Evolutionary conservation across 2,329 filamentous ascomycete species (phyloP).

Genomic region (Fusarium humuli): DNA sequence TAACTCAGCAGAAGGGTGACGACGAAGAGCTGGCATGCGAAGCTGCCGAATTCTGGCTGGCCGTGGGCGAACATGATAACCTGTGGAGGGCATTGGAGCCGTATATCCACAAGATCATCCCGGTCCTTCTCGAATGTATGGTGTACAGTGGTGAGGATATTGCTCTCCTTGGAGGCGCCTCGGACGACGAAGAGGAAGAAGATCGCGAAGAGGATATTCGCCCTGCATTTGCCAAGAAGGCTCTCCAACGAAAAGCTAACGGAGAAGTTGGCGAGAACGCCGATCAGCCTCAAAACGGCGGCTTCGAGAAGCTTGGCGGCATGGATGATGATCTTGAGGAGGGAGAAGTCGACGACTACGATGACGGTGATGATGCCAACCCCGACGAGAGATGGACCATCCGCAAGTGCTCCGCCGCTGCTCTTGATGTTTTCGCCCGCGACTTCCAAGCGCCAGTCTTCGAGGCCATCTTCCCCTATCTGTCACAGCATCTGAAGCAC

Average conservation of each 20-base stretch:
- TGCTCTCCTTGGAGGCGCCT: constrained; percentile 82
- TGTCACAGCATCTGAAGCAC: constrained; percentile 89
- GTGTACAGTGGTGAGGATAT: constrained; percentile 96
- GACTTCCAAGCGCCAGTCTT: constrained; percentile 92
- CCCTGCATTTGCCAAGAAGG: constrained; percentile 85
- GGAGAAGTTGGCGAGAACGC: constrained; percentile 63
- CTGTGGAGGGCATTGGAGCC: constrained; percentile 81
- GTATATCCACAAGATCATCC: constrained; percentile 85
- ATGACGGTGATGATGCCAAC: constrained; percentile 81
- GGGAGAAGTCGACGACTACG: constrained; percentile 82
- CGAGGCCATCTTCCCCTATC: constrained; percentile 89
- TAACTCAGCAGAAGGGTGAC: constrained; percentile 86
- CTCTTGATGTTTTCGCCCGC: constrained; percentile 91
- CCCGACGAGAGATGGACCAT: constrained; percentile 95
- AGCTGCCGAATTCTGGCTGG: constrained; percentile 97
- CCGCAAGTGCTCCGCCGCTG: constrained; percentile 95
- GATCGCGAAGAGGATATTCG: constrained; percentile 92
- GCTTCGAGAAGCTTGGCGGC: constrained; percentile 65
- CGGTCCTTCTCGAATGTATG: constrained; percentile 93
- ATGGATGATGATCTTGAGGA: constrained; percentile 86
- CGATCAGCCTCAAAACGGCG: constrained; percentile 64
- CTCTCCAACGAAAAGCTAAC: constrained; percentile 68
- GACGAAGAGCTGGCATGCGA: constrained; percentile 93
- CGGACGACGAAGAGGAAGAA: constrained; percentile 90
- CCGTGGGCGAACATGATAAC: constrained; percentile 86